phyloP scores from a whole-genome alignment of 163 green algal species.

The Prototheca wickerhamii region DNA sequence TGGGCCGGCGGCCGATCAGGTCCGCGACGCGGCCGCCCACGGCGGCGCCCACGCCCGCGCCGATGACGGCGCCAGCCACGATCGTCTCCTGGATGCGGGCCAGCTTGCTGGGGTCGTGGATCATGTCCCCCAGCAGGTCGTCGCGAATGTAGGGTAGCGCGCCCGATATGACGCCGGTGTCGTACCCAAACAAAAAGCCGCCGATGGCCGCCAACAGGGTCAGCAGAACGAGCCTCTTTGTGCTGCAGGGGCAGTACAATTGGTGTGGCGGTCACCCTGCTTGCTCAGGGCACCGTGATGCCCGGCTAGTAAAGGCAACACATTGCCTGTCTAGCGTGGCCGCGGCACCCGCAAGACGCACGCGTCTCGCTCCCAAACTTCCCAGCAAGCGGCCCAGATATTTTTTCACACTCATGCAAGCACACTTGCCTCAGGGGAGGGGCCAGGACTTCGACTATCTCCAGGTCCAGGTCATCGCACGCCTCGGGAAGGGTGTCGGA shows the following conservation, averaged over 20 bases:
- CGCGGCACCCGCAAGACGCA: too few relatives aligned
- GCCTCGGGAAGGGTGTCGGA: too few relatives aligned
- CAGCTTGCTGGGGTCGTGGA: constrained; percentile 15
- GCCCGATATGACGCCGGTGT: constrained; percentile 57
- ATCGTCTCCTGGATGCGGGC: constrained; percentile 36
- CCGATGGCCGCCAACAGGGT: constrained; percentile 23
- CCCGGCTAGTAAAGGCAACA: too few relatives aligned
- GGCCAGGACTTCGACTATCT: too few relatives aligned
- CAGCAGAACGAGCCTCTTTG: background rate
- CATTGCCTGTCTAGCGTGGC: too few relatives aligned
- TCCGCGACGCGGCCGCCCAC: constrained; percentile 39
- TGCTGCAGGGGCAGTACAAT: background rate
- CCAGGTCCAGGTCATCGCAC: too few relatives aligned
- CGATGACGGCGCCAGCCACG: constrained; percentile 50
- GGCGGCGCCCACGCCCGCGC: constrained; percentile 35
- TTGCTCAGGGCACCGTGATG: background rate
- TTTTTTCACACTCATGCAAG: too few relatives aligned
- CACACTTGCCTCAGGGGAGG: too few relatives aligned
- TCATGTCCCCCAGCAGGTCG: constrained; percentile 31
- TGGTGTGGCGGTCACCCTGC: background rate
- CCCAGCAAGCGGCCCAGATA: too few relatives aligned
- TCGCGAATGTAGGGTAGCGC: constrained; percentile 59
- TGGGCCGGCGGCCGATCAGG: constrained; percentile 23
- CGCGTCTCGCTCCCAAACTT: too few relatives aligned
- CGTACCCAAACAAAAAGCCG: constrained; percentile 57